Evolutionary conservation across 75 land plant species (phyloP).

Genomic region (Pinus taeda): DNA sequence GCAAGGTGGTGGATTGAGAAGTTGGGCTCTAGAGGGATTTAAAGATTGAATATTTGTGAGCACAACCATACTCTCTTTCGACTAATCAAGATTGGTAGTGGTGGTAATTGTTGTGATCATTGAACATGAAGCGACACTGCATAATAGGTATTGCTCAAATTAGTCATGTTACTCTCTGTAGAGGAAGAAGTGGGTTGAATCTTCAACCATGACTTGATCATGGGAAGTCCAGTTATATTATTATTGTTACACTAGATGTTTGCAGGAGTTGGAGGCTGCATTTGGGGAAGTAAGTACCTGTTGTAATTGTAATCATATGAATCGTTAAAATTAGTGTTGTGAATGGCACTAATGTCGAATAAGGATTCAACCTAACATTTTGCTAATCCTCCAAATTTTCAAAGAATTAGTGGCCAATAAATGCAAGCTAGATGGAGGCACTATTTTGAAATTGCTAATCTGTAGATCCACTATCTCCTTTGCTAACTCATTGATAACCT

Average conservation of each 20-base stretch:
- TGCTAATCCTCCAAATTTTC: too few relatives aligned
- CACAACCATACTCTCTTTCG: not conserved
- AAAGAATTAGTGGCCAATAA: too few relatives aligned
- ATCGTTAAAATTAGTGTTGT: too few relatives aligned
- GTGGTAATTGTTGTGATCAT: not conserved
- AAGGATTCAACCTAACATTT: too few relatives aligned
- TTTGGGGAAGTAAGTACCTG: too few relatives aligned
- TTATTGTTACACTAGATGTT: not conserved
- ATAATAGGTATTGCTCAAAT: not conserved
- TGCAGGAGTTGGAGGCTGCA: too few relatives aligned
- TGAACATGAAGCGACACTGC: not conserved
- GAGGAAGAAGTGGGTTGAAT: constrained; percentile 5
- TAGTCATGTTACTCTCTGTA: not conserved
- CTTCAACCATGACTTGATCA: constrained; percentile 32
- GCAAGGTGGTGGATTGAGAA: not conserved
- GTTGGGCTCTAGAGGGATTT: constrained; percentile 20
- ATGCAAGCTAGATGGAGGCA: too few relatives aligned
- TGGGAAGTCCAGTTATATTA: constrained; percentile 14
- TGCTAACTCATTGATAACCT: too few relatives aligned
- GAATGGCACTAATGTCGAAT: too few relatives aligned
- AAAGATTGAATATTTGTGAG: constrained; percentile 13
- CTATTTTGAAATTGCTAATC: too few relatives aligned
- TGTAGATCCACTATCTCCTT: too few relatives aligned
- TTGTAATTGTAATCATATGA: too few relatives aligned
- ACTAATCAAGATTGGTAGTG: not conserved